Evolutionary conservation across 2,329 filamentous ascomycete genomes (phyloP).

Genomic region (Macroventuria anomochaeta): DNA sequence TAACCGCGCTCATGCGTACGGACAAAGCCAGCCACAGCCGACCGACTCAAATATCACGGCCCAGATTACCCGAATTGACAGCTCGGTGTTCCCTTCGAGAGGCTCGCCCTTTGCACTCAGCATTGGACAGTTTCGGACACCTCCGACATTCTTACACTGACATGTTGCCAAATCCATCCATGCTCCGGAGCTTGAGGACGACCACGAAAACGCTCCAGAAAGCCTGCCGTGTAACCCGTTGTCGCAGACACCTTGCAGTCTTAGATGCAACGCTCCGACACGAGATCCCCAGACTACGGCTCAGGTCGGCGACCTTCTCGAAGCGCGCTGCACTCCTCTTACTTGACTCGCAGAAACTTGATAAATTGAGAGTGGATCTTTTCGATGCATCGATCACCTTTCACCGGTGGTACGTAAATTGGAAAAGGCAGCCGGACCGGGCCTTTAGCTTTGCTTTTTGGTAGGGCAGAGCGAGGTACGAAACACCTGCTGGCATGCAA

Average conservation of each 20-base stretch:
- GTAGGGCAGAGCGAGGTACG: background rate
- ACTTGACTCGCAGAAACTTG: constrained; percentile 8
- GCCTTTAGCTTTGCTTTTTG: constrained; percentile 10
- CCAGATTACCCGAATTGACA: background rate
- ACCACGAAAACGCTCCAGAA: constrained; percentile 6
- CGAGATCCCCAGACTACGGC: constrained; percentile 25
- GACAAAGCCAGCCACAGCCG: constrained; percentile 10
- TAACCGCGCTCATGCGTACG: constrained; percentile 9
- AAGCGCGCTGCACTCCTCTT: constrained; percentile 13
- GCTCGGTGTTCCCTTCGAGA: background rate
- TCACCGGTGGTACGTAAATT: background rate
- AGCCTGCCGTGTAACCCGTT: constrained; percentile 17
- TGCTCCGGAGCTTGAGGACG: background rate
- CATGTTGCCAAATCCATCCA: background rate
- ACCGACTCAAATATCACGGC: constrained; percentile 5
- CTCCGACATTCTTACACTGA: constrained; percentile 3
- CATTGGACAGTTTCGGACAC: background rate
- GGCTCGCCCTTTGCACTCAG: background rate
- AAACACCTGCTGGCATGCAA: constrained; percentile 6
- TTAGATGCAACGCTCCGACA: constrained; percentile 19
- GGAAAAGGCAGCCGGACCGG: constrained; percentile 10
- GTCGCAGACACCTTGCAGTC: constrained; percentile 16
- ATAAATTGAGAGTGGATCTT: background rate
- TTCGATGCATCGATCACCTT: background rate
- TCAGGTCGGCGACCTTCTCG: constrained; percentile 36